phyloP scores from a whole-genome alignment of 495 filamentous ascomycete genomes.

The Penicillium lividum region DNA sequence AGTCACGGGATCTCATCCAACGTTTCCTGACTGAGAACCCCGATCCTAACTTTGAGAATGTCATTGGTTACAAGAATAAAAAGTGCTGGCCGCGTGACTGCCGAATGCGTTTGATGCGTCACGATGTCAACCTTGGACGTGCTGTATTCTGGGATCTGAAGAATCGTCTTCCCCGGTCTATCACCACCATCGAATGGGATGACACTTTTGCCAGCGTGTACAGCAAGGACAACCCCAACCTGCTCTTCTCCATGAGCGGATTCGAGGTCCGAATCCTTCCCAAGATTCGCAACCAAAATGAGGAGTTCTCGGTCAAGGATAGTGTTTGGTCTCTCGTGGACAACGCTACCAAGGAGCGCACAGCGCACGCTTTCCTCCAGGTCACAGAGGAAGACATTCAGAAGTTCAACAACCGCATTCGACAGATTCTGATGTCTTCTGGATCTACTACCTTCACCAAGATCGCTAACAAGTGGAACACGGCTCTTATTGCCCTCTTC shows the following conservation, averaged over 20 bases:
- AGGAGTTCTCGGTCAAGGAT: conserved; percentile 96
- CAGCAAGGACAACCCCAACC: conserved; percentile 95
- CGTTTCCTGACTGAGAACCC: conserved; percentile 97
- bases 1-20: conserved; percentile 94
- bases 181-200: conserved; percentile 99
- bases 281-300: conserved; percentile 91
- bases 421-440: conserved; percentile 98
- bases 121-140: conserved; percentile 97
- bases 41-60: conserved; percentile 99
- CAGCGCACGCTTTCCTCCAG: conserved; percentile 96
- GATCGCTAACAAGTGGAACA: conserved; percentile 99
- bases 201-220: conserved; percentile 99
- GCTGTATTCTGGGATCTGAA: conserved; percentile 99
- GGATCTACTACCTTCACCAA: conserved; percentile 99
- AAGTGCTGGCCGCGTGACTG: conserved; percentile 99
- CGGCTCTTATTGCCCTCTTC: conserved; percentile 95
- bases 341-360: conserved; percentile 93
- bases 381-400: conserved; percentile 98
- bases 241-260: conserved; percentile 96
- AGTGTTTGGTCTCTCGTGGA: conserved; percentile 98
- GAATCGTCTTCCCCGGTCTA: conserved; percentile 88
- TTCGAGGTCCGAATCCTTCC: conserved; percentile 98
- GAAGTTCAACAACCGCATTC: conserved; percentile 98
- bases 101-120: conserved; percentile 96
- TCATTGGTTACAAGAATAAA: conserved; percentile 98